Percentiles rank a stretch among this genome's conserved stretches.
Evolutionary conservation across 768 basidiomycete species (phyloP).

Genomic region (Kwoniella mangroviensis): DNA sequence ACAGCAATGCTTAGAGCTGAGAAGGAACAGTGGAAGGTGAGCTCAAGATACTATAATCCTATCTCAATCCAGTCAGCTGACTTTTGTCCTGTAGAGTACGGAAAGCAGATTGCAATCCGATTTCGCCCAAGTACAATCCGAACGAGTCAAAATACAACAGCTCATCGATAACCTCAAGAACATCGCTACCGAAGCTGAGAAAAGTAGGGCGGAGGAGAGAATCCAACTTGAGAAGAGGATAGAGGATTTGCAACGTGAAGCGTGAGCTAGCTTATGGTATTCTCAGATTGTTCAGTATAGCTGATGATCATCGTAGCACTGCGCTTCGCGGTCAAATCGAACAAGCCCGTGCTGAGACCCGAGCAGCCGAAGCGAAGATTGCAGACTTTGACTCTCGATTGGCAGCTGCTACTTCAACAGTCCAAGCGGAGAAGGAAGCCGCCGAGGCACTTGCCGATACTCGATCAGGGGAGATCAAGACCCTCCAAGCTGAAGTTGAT

Average conservation of each 20-base stretch:
- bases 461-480: constrained; percentile 38
- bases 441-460: constrained; percentile 41
- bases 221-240: constrained; percentile 78
- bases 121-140: constrained; percentile 76
- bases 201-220: constrained; percentile 80
- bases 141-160: constrained; percentile 82
- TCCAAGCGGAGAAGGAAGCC: constrained; percentile 44
- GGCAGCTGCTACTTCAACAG: constrained; percentile 34
- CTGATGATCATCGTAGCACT: constrained; percentile 37
- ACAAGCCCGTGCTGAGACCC: constrained; percentile 38
- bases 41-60: constrained; percentile 37
- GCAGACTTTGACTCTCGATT: constrained; percentile 42
- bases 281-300: not conserved
- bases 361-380: constrained; percentile 37
- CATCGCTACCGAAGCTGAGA: constrained; percentile 86
- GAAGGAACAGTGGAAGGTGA: constrained; percentile 89
- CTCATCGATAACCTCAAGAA: constrained; percentile 86
- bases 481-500: constrained; percentile 32
- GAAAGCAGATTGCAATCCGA: constrained; percentile 83
- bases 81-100: constrained; percentile 63
- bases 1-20: constrained; percentile 86
- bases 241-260: constrained; percentile 76
- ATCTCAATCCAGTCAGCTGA: constrained; percentile 6
- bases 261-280: constrained; percentile 61
- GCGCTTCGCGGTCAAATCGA: constrained; percentile 45